Percentiles rank a stretch among this genome's conserved stretches.
These are phyloP conservation scores for Lentinula raphanica DNA, from an alignment of 768 basidiomycete species.

Conservation along the genomic window DNA sequence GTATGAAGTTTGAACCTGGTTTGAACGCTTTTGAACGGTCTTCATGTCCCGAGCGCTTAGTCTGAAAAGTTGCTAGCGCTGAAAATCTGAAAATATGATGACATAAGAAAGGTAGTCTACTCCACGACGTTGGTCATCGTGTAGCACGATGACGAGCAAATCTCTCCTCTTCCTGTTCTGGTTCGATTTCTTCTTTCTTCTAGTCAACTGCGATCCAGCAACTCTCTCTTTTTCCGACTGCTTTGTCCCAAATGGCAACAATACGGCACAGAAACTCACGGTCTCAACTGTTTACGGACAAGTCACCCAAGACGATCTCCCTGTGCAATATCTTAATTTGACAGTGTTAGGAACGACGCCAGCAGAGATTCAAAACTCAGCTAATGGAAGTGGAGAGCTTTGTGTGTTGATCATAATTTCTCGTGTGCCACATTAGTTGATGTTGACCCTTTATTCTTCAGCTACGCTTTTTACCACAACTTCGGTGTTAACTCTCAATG, in stretches of 20 bases:
- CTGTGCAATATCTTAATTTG: conserved; percentile 55
- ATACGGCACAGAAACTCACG: conserved; percentile 52
- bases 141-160: neutral
- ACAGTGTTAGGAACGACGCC: conserved; percentile 66
- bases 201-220: conserved; percentile 48
- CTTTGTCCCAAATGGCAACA: conserved; percentile 40
- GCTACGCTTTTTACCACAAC: conserved; percentile 88
- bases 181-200: neutral
- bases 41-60: no score
- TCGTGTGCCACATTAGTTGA: neutral
- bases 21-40: no score
- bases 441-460: conserved; percentile 20
- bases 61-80: no score
- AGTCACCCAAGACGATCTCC: conserved; percentile 37
- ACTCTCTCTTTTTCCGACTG: conserved; percentile 65
- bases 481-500: conserved; percentile 70
- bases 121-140: conserved; percentile 3
- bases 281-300: conserved; percentile 73
- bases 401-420: conserved; percentile 40
- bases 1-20: no score
- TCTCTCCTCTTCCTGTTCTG: neutral
- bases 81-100: neutral
- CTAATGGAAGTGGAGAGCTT: conserved; percentile 57
- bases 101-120: neutral
- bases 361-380: conserved; percentile 52